phyloP scores from a whole-genome alignment of 495 filamentous ascomycete species.

The Aspergillus mulundensis region DNA sequence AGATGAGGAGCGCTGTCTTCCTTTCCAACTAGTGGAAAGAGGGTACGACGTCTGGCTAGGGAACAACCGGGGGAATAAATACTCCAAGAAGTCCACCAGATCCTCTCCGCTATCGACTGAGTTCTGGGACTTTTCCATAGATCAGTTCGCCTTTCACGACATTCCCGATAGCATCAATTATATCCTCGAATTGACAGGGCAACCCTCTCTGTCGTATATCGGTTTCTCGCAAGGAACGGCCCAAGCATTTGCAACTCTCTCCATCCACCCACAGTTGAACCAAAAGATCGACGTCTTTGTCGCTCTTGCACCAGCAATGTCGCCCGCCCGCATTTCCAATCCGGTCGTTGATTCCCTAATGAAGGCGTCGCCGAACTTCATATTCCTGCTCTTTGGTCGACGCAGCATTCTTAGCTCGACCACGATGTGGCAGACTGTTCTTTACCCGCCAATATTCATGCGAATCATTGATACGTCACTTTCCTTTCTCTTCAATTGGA shows the following conservation, averaged over 20 bases:
- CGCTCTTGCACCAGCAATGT: slow-evolving; percentile 95
- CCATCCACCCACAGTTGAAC: slow-evolving; percentile 88
- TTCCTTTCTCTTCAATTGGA: slow-evolving; percentile 84
- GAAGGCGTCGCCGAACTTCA: slow-evolving; percentile 87
- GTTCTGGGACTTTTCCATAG: slow-evolving; percentile 98
- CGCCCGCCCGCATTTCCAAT: slow-evolving; percentile 83
- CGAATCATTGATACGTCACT: slow-evolving; percentile 82
- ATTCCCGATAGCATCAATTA: slow-evolving; percentile 93
- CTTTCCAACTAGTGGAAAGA: slow-evolving; percentile 83
- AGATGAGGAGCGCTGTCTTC: slow-evolving; percentile 77
- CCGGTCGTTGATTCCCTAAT: slow-evolving; percentile 86
- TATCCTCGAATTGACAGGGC: slow-evolving; percentile 76
- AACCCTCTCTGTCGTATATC: slow-evolving; percentile 87
- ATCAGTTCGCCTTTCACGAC: slow-evolving; percentile 96
- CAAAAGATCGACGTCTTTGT: slow-evolving; percentile 95
- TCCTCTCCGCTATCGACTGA: slow-evolving; percentile 65
- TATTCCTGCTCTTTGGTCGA: slow-evolving; percentile 93
- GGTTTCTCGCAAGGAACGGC: slow-evolving; percentile 97
- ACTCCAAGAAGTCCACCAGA: slow-evolving; percentile 85
- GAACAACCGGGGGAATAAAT: slow-evolving; percentile 98
- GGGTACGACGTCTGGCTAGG: slow-evolving; percentile 98
- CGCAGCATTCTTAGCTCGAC: slow-evolving; percentile 87
- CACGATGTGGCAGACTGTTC: slow-evolving; percentile 94
- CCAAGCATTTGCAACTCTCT: slow-evolving; percentile 92
- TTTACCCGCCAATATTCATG: slow-evolving; percentile 93